Evolutionary conservation across 805 yeast genomes (phyloP).

Genomic region (Nakazawaea sp.): DNA sequence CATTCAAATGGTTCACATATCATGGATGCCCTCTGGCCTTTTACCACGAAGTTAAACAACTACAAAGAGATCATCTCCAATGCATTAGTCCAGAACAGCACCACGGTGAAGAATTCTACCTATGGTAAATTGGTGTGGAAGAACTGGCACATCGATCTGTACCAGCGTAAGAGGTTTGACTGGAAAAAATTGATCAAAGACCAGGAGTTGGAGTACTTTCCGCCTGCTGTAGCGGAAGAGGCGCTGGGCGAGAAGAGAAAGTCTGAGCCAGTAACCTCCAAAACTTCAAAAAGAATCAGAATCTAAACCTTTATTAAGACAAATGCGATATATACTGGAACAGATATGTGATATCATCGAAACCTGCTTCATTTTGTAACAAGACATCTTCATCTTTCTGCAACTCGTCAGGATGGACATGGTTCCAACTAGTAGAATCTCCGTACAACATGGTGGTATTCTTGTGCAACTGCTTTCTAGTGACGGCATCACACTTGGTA

Average conservation of each 20-base stretch:
- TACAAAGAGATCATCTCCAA: slow-evolving; percentile 83
- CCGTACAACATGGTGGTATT: slow-evolving; percentile 92
- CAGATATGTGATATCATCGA: slow-evolving; percentile 71
- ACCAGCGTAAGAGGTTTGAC: slow-evolving; percentile 63
- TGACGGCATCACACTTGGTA: slow-evolving; percentile 54
- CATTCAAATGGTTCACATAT: slow-evolving; percentile 90
- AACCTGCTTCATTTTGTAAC: slow-evolving; percentile 63
- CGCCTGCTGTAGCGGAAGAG: not conserved
- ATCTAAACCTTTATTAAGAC: slow-evolving; percentile 1
- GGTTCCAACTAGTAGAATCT: slow-evolving; percentile 98
- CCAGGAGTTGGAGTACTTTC: slow-evolving; percentile 29
- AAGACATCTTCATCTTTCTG: slow-evolving; percentile 67
- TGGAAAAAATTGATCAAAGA: slow-evolving; percentile 69
- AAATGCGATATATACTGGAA: slow-evolving; percentile 90
- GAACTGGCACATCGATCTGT: slow-evolving; percentile 87
- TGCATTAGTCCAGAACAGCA: slow-evolving; percentile 51
- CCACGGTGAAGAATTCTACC: slow-evolving; percentile 70
- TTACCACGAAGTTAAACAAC: slow-evolving; percentile 69
- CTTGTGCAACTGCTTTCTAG: slow-evolving; percentile 52
- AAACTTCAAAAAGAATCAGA: too few relatives aligned
- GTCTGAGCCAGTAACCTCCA: too few relatives aligned
- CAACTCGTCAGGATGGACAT: slow-evolving; percentile 59
- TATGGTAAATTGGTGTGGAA: slow-evolving; percentile 94
- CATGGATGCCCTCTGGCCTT: slow-evolving; percentile 77
- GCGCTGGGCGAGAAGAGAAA: not conserved